These are phyloP conservation scores for Claviceps humidiphila DNA, from an alignment of 2,329 filamentous ascomycete genomes.

Conservation along the genomic window DNA sequence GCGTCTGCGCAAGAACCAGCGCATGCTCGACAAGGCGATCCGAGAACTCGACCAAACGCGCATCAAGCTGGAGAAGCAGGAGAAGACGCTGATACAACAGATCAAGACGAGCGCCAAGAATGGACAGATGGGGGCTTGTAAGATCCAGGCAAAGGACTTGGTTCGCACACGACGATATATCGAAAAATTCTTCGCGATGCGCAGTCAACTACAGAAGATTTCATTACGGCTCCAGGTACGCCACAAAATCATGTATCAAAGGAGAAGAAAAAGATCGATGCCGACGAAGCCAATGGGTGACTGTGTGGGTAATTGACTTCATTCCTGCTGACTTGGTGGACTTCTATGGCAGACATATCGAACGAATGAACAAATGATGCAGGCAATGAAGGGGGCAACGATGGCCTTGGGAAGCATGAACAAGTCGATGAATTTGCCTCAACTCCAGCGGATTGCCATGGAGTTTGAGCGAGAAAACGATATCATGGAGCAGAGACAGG, in stretches of 20 bases:
- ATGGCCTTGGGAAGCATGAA: slow-evolving; percentile 94
- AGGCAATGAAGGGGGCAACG: slow-evolving; percentile 97
- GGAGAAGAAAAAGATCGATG: neutral
- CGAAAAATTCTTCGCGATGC: slow-evolving; percentile 97
- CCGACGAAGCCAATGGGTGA: neutral
- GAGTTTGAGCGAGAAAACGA: slow-evolving; percentile 98
- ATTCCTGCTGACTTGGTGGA: slow-evolving; percentile 6
- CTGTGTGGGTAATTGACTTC: neutral
- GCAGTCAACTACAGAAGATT: slow-evolving; percentile 92
- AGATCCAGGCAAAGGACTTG: slow-evolving; percentile 95
- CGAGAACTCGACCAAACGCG: slow-evolving; percentile 90
- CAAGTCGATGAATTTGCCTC: slow-evolving; percentile 90
- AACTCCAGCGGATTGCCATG: slow-evolving; percentile 92
- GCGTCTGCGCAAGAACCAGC: slow-evolving; percentile 84
- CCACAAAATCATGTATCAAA: neutral
- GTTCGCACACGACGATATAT: slow-evolving; percentile 89
- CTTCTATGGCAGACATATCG: slow-evolving; percentile 60
- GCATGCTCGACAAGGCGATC: slow-evolving; percentile 93
- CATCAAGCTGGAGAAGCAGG: slow-evolving; percentile 93
- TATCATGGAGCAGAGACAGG: slow-evolving; percentile 96
- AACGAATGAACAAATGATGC: slow-evolving; percentile 99
- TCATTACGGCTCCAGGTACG: slow-evolving; percentile 81
- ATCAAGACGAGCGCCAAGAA: slow-evolving; percentile 99
- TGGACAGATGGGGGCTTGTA: slow-evolving; percentile 94
- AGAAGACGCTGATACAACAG: slow-evolving; percentile 90